Evolutionary conservation across 1,284 basidiomycete genomes (phyloP).

Genomic region (Amylostereum areolatum): DNA sequence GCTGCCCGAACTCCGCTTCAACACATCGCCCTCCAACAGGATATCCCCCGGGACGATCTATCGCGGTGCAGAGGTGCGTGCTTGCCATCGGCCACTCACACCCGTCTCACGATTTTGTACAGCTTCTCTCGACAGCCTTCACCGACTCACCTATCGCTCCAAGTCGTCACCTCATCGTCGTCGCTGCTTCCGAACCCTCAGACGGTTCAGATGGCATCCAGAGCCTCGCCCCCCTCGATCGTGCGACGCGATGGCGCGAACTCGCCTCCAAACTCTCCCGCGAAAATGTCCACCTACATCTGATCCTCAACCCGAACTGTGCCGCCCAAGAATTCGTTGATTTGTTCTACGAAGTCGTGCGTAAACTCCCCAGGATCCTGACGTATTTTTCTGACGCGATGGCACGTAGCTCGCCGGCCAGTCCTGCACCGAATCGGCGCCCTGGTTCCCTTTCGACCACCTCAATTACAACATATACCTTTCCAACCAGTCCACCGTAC

Average conservation of each 20-base stretch:
- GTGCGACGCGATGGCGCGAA: constrained; percentile 25
- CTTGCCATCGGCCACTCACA: constrained; percentile 7
- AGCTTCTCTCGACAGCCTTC: constrained; percentile 35
- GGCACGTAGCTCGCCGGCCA: constrained; percentile 19
- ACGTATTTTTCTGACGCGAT: neutral
- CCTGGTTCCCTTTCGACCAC: constrained; percentile 33
- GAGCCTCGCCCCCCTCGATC: constrained; percentile 37
- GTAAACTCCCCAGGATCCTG: constrained; percentile 14
- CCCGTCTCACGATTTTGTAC: constrained; percentile 5
- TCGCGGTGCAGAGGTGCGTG: constrained; percentile 38
- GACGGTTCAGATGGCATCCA: constrained; percentile 25
- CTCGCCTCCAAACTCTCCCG: constrained; percentile 40
- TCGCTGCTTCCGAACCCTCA: constrained; percentile 43
- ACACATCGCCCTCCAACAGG: constrained; percentile 33
- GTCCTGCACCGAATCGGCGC: constrained; percentile 21
- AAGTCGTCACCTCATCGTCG: constrained; percentile 45
- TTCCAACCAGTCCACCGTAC: constrained; percentile 14
- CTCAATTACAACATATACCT: constrained; percentile 28
- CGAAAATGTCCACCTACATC: constrained; percentile 52
- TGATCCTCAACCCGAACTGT: constrained; percentile 43
- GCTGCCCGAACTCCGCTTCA: constrained; percentile 38
- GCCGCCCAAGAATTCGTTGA: constrained; percentile 38
- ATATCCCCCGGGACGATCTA: constrained; percentile 38
- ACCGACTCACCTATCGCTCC: constrained; percentile 28
- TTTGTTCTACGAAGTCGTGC: constrained; percentile 50